Conservation (phyloP, 768 basidiomycete species). For the Hygrocybe punicea region DNA sequence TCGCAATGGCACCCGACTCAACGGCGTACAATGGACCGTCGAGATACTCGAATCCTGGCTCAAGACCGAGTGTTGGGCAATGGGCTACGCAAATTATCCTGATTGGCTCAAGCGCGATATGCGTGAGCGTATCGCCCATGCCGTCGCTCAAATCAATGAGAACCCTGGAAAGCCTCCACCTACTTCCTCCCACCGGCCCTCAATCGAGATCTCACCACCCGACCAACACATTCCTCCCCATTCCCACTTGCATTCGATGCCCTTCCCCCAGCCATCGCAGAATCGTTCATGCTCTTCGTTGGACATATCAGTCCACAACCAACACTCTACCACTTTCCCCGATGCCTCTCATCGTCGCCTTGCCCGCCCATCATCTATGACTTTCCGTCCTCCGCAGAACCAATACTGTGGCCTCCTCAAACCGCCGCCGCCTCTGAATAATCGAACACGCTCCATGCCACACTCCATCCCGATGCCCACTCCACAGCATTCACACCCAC, state of each 20-base stretch:
- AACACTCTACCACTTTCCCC: not conserved
- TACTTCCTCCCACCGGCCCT: not conserved
- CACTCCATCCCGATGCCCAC: not conserved
- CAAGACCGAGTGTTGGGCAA: constrained; percentile 54
- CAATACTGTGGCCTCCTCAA: not conserved
- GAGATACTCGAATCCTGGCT: constrained; percentile 58
- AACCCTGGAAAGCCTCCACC: not conserved
- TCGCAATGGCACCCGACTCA: constrained; percentile 54
- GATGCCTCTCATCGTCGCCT: not conserved
- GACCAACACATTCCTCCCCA: not conserved
- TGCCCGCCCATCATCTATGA: not conserved
- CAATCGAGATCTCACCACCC: not conserved
- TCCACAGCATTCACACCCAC: not conserved
- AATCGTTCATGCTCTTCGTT: not conserved
- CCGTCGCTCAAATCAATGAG: constrained; percentile 34
- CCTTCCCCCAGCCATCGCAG: not conserved
- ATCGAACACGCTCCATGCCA: not conserved
- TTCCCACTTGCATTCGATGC: not conserved
- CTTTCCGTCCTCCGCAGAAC: not conserved
- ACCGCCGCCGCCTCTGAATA: not conserved
- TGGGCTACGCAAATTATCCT: constrained; percentile 56
- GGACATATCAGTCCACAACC: not conserved
- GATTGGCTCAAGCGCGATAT: constrained; percentile 44
- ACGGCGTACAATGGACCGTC: constrained; percentile 54
- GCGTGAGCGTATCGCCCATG: constrained; percentile 51